Conservation (phyloP, 2,329 filamentous ascomycete species). For the Ramularia endophylla region DNA sequence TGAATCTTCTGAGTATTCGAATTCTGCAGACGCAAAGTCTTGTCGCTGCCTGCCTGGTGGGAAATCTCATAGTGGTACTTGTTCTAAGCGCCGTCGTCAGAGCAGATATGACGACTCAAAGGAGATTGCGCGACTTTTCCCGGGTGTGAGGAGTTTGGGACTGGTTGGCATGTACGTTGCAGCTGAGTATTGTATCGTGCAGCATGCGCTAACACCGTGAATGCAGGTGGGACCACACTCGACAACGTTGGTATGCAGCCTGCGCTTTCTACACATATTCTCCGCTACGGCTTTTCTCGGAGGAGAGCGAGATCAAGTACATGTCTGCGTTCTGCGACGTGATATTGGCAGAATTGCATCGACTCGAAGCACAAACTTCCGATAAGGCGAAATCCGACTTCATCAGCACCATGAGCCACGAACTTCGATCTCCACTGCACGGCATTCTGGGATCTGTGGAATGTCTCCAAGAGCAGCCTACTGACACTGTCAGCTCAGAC, state of each 20-base stretch:
- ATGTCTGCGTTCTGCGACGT: slow-evolving; percentile 38
- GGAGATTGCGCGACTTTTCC: slow-evolving; percentile 36
- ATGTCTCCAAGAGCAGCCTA: slow-evolving; percentile 41
- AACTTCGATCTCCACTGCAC: slow-evolving; percentile 45
- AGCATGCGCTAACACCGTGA: too few species aligned
- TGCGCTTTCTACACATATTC: slow-evolving; percentile 43
- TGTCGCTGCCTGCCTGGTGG: slow-evolving; percentile 9
- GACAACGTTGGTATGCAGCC: slow-evolving; percentile 28
- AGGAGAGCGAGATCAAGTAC: slow-evolving; percentile 36
- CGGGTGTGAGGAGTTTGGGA: slow-evolving; percentile 42
- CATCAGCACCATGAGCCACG: slow-evolving; percentile 48
- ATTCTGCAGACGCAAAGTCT: slow-evolving; percentile 11
- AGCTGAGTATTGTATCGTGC: too few species aligned
- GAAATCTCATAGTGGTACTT: slow-evolving; percentile 9
- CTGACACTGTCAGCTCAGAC: slow-evolving; percentile 35
- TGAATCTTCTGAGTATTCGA: slow-evolving; percentile 17
- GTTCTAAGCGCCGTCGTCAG: slow-evolving; percentile 19
- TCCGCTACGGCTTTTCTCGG: slow-evolving; percentile 37
- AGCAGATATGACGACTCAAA: slow-evolving; percentile 22
- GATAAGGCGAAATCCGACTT: slow-evolving; percentile 49
- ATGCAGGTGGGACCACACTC: slow-evolving; percentile 44
- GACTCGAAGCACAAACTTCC: slow-evolving; percentile 34
- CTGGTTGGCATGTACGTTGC: slow-evolving; percentile 39
- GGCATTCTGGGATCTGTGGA: slow-evolving; percentile 47
- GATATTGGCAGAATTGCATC: slow-evolving; percentile 36